Conservation (phyloP, 768 basidiomycete genomes). For the Glaciozyma antarctica region DNA sequence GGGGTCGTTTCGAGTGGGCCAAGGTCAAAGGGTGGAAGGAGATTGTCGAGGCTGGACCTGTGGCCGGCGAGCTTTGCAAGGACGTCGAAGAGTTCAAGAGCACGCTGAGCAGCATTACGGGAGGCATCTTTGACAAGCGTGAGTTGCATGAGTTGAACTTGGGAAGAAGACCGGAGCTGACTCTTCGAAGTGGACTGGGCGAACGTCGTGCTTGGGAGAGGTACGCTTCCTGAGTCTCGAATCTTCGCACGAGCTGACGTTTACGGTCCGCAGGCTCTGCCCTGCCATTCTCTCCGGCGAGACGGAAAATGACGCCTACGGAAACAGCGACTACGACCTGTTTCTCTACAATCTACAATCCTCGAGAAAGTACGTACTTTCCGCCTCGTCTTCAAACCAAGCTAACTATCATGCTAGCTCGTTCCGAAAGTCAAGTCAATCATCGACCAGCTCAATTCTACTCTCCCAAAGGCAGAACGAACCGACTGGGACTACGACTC, state of each 20-base stretch:
- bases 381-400: too few species aligned
- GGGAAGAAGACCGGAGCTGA: not conserved
- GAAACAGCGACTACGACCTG: constrained; percentile 11
- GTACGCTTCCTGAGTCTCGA: not conserved
- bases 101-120: not conserved
- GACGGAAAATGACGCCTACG: not conserved
- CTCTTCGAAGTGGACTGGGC: constrained; percentile 10
- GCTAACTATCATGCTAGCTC: constrained; percentile 1
- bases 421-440: constrained; percentile 10
- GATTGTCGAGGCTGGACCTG: not conserved
- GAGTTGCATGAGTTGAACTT: not conserved
- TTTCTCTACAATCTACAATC: constrained; percentile 18
- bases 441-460: constrained; percentile 8
- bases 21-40: not conserved
- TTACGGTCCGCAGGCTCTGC: constrained; percentile 1
- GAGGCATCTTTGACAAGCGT: constrained; percentile 12
- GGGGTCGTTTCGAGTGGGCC: not conserved
- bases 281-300: constrained; percentile 5
- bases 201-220: constrained; percentile 12
- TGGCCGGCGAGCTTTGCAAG: not conserved
- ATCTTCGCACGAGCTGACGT: not conserved
- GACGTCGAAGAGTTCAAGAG: constrained; percentile 4
- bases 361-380: constrained; percentile 6
- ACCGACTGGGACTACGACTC: not conserved
- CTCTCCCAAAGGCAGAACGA: not conserved